These are phyloP conservation scores for Sporothrix brasiliensis DNA, from an alignment of 2,329 filamentous ascomycete species.

Conservation along the genomic window DNA sequence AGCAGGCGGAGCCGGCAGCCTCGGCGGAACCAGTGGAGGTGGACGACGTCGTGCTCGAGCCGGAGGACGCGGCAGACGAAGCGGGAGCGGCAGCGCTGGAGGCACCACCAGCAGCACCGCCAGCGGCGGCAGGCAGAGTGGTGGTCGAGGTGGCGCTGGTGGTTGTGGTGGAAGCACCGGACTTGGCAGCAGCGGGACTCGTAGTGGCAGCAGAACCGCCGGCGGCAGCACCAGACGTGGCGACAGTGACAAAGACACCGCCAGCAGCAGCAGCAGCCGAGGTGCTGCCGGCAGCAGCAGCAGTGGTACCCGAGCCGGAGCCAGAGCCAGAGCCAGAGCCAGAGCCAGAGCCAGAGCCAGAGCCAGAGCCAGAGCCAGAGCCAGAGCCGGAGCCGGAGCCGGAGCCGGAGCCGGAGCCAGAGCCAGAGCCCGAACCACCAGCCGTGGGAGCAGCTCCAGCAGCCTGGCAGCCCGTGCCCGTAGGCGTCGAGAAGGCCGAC, in stretches of 20 bases:
- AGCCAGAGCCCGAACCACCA: conserved; percentile 29
- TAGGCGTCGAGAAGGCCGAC: conserved; percentile 42
- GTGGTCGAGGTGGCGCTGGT: conserved; percentile 32
- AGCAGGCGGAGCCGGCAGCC: conserved; percentile 51
- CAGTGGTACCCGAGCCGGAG: conserved; percentile 30
- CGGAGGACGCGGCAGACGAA: conserved; percentile 24
- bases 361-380: conserved; percentile 11
- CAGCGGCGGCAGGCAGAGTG: background rate
- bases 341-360: conserved; percentile 31
- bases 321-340: conserved; percentile 21
- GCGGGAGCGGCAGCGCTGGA: background rate
- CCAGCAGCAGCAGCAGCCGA: conserved; percentile 39
- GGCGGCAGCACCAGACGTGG: conserved; percentile 24
- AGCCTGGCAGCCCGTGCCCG: conserved; percentile 39
- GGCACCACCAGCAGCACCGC: conserved; percentile 11
- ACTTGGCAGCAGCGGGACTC: background rate
- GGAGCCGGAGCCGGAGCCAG: background rate
- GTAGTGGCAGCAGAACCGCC: conserved; percentile 25
- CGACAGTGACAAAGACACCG: conserved; percentile 48
- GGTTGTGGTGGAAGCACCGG: conserved; percentile 15
- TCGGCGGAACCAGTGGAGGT: conserved; percentile 38
- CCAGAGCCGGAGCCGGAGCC: conserved; percentile 33
- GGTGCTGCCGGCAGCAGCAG: conserved; percentile 3
- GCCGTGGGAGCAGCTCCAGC: conserved; percentile 40
- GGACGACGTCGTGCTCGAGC: conserved; percentile 30